These are phyloP conservation scores for Choanephora cucurbitarum DNA, from an alignment of 371 early-diverging fungal genomes.

Conservation along the genomic window DNA sequence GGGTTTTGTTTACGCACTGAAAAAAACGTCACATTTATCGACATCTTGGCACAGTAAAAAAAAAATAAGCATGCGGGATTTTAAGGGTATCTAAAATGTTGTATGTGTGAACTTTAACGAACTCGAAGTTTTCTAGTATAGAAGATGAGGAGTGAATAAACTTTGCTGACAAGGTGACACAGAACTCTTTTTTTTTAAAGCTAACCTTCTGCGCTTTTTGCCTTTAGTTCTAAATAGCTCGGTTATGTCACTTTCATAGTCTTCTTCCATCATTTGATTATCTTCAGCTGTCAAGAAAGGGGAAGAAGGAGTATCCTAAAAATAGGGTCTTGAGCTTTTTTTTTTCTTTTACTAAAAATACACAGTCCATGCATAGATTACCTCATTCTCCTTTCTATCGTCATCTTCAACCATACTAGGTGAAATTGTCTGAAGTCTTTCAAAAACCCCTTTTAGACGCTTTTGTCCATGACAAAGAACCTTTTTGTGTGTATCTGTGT, in stretches of 20 bases:
- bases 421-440: conserved; percentile 15
- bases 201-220: conserved; percentile 18
- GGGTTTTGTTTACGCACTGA: too few relatives aligned
- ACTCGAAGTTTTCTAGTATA: conserved; percentile 12
- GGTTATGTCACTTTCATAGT: conserved; percentile 8
- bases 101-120: conserved; percentile 3
- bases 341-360: conserved; percentile 4
- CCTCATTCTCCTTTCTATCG: conserved; percentile 14
- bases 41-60: too few relatives aligned
- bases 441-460: conserved; percentile 34
- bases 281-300: not conserved
- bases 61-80: too few relatives aligned
- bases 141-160: not conserved
- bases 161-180: not conserved
- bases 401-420: conserved; percentile 2
- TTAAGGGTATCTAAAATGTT: too few relatives aligned
- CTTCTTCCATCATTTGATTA: conserved; percentile 1
- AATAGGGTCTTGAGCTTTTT: conserved; percentile 1
- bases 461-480: conserved; percentile 19
- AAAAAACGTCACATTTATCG: too few relatives aligned
- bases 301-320: not conserved
- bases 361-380: not conserved
- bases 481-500: conserved; percentile 15
- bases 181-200: not conserved
- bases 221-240: conserved; percentile 1